A percentile compares a stretch with the other conserved stretches of the same genome.
phyloP scores from a whole-genome alignment of 768 basidiomycete genomes.

The Ephemerocybe angulata region DNA sequence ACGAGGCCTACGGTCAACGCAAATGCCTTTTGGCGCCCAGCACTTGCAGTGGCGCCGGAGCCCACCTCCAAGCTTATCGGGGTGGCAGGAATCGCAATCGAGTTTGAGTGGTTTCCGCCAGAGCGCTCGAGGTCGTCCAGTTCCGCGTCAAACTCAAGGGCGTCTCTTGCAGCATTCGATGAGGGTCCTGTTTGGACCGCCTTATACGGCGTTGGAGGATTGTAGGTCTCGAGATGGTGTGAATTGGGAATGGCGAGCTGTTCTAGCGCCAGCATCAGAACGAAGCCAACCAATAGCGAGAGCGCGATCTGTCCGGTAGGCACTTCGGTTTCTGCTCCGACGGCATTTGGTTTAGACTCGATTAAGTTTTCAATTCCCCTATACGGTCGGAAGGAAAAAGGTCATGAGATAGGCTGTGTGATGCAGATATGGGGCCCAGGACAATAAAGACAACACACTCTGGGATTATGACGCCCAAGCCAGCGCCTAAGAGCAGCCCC shows the following conservation, averaged over 20 bases:
- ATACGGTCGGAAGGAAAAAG: conserved; percentile 7
- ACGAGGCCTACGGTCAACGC: conserved; percentile 83
- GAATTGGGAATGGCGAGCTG: conserved; percentile 54
- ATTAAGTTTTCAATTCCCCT: conserved; percentile 73
- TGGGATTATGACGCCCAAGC: conserved; percentile 88
- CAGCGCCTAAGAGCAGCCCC: conserved; percentile 85
- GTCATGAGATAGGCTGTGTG: background rate
- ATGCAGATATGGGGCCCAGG: background rate
- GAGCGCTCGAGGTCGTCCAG: conserved; percentile 51
- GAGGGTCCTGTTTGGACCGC: too few species aligned
- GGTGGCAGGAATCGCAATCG: conserved; percentile 13
- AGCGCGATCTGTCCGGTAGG: conserved; percentile 56
- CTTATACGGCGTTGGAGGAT: conserved; percentile 2
- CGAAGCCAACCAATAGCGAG: conserved; percentile 60
- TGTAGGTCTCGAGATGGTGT: conserved; percentile 22
- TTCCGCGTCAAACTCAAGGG: conserved; percentile 59
- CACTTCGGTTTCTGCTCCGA: conserved; percentile 24
- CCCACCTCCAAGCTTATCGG: background rate
- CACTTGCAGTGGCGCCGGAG: background rate
- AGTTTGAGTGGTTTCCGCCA: too few species aligned
- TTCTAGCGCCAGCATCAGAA: conserved; percentile 65
- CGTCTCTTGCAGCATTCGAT: conserved; percentile 16
- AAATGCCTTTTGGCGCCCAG: conserved; percentile 44
- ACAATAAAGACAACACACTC: conserved; percentile 56
- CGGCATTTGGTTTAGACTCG: conserved; percentile 23